phyloP scores from a whole-genome alignment of 2,329 filamentous ascomycete genomes.

The Sporothrix mexicana region DNA sequence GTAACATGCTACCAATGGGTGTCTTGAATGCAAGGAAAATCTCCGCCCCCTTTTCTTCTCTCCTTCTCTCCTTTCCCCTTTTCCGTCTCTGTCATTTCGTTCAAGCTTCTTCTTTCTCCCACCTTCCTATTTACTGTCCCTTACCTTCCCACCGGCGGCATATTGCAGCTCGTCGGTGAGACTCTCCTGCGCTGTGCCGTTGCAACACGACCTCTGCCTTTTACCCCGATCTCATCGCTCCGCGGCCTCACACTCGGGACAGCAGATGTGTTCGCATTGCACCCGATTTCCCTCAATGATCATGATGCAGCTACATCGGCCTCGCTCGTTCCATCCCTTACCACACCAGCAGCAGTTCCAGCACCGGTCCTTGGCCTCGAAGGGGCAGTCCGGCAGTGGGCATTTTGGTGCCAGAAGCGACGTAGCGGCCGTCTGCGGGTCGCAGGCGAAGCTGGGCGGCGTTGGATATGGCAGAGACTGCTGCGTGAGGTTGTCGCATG shows the following conservation, averaged over 20 bases:
- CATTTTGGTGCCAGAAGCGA: conserved; percentile 50
- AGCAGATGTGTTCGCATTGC: conserved; percentile 61
- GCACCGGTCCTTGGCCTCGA: conserved; percentile 54
- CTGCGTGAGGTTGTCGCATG: conserved; percentile 53
- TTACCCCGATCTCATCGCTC: neutral
- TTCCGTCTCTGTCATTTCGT: too few species aligned
- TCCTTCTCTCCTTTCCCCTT: neutral
- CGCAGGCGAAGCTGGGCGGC: conserved; percentile 50
- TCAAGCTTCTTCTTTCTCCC: neutral
- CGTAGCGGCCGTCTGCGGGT: conserved; percentile 41
- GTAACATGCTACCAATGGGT: neutral
- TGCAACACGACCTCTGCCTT: neutral
- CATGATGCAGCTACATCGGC: conserved; percentile 60
- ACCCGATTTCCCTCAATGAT: conserved; percentile 56
- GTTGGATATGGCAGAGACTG: conserved; percentile 56
- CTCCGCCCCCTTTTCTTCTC: neutral
- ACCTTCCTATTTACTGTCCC: neutral
- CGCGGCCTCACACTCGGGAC: conserved; percentile 53
- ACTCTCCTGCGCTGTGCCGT: neutral
- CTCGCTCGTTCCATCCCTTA: conserved; percentile 57
- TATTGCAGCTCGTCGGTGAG: neutral
- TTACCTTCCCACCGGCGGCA: neutral
- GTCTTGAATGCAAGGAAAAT: neutral
- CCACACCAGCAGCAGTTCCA: conserved; percentile 65
- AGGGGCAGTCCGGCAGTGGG: conserved; percentile 56